Percentiles rank a stretch among this genome's conserved stretches.
Conservation (phyloP, 2,329 filamentous ascomycete species). For the Diplodia scrobiculata region DNA sequence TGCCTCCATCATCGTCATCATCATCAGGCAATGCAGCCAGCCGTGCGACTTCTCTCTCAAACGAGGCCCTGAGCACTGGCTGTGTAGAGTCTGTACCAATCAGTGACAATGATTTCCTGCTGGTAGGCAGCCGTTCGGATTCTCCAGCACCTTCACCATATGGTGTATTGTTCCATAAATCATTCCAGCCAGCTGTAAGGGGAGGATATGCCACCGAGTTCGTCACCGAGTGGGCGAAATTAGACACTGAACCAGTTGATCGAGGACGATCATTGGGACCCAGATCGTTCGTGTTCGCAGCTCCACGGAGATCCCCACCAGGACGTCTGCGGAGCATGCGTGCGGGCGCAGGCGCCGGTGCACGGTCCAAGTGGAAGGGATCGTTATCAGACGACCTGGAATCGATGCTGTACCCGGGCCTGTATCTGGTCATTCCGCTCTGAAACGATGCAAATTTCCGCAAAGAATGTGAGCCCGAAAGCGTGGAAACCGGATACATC, state of each 20-base stretch:
- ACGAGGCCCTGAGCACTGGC: constrained; percentile 65
- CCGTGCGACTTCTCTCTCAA: constrained; percentile 84
- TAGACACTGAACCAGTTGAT: constrained; percentile 54
- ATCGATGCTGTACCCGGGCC: constrained; percentile 63
- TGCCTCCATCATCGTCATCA: constrained; percentile 72
- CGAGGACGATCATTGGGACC: constrained; percentile 46
- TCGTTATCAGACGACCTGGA: constrained; percentile 47
- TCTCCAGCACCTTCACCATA: neutral
- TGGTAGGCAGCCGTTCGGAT: neutral
- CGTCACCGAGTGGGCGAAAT: constrained; percentile 47
- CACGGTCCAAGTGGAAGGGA: constrained; percentile 45
- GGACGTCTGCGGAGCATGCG: constrained; percentile 52
- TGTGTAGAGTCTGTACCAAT: constrained; percentile 59
- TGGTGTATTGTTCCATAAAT: constrained; percentile 4
- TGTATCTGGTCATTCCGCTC: constrained; percentile 56
- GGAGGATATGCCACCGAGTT: constrained; percentile 43
- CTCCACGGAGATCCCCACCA: constrained; percentile 53
- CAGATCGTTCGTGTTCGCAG: constrained; percentile 52
- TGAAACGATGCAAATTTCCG: constrained; percentile 63
- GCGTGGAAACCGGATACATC: constrained; percentile 35
- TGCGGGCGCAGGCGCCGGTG: constrained; percentile 35
- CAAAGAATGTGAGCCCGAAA: constrained; percentile 45
- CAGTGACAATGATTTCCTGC: constrained; percentile 45
- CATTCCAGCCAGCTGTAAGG: constrained; percentile 28
- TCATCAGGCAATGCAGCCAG: constrained; percentile 88